Base-by-base conservation (phyloP, 495 filamentous ascomycete genomes). In the Penicillium malachiteum region DNA sequence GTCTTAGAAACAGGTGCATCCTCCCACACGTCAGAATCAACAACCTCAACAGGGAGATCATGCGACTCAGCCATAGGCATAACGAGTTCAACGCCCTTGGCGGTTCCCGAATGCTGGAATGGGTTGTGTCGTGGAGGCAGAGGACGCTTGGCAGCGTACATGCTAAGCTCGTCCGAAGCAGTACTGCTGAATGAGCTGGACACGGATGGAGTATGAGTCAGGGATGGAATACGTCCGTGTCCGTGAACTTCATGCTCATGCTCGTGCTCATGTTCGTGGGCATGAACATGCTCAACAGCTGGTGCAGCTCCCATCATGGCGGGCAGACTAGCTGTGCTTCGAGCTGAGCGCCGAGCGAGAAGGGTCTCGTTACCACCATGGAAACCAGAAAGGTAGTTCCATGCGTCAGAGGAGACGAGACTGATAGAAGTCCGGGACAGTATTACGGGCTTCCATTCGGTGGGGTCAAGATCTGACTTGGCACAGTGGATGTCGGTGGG, bases 401-500 rank as follows among this genome's bases (percentile, higher is more conserved):
- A 78, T 21, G 79, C 78, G 21, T 81, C 78, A 44, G 75, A 77
- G 33, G 71, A 71, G 34, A 67, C 69, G 51, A 70, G 63, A 7
- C 66, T 60, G 41, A 54, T 64, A 21, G 53, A 31, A 3, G 18
- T 47, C 3, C 32, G 31, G 46, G 51, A 30, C 31, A 54, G 48
- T 79, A 77, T 70, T 62, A 78, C 71, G n/a, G 79, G 79, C 70
- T 82, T 81, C 79, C 79, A 82, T 67, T 82, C 79, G 49, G 77
- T 76, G 60, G 79, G 79, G 65, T 82, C 79, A 55, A 78, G 76
- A 80, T 82, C 79, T 60, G 76, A 64, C 52, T 72, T 74, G 70
- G 60, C 60, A 40, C 74, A 64, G 52, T 75, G 71, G 48, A 62
- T 47, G 48, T 70, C 64, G 54, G 60, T 51, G 35, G 73, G 70